Base-by-base conservation (phyloP, 352 stramenopile species). In the Phytophthora fragariaefolia region DNA sequence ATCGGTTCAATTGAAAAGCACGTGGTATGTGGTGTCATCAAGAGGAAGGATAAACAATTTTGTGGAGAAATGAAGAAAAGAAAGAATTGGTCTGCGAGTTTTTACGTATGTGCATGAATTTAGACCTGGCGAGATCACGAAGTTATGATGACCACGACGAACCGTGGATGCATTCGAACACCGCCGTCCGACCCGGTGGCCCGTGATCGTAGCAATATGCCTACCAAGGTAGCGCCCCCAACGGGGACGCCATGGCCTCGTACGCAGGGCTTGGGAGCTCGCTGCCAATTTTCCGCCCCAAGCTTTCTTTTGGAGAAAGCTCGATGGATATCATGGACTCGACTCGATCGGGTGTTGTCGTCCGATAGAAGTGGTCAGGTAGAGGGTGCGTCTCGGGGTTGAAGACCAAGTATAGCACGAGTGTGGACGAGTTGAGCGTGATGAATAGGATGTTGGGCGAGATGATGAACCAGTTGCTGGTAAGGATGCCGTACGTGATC, bases 401-500 rank as follows among this genome's bases (percentile, higher is more conserved):
- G 60, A 69, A 77, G 20, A 72, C 32, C 20, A 55, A 9, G 30
- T 72, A 77, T 4, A 77, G 51, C 43, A 77, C 70, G 27, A 77
- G 40, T 20, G 62, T 73, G 47, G 58, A 65, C 30, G 61, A 57
- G 23, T 63, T 68, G 42, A 76, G 58, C 43, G 74, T 52, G 40
- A 76, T 60, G 57, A 69, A 75, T 24, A 80, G 57, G 24, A 77
- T 67, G 49, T 71, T 73, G 32, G 66, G 59, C 43, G 56, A 61
- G 46, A 69, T 58, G 27, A 76, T 71, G 49, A 80, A 77, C 60
- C 66, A 69, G 57, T 76, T 80, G 43, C 8, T 30, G 17, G 42
- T 63, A 34, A 78, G 61, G 8, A 78, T 38, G 8, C 71, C 66
- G 66, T 78, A 78, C 6, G 66, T 62, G 48, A 75, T 66, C 66